Evolutionary conservation across 805 yeast species (phyloP).

Genomic region (Metschnikowia picachoensis): DNA sequence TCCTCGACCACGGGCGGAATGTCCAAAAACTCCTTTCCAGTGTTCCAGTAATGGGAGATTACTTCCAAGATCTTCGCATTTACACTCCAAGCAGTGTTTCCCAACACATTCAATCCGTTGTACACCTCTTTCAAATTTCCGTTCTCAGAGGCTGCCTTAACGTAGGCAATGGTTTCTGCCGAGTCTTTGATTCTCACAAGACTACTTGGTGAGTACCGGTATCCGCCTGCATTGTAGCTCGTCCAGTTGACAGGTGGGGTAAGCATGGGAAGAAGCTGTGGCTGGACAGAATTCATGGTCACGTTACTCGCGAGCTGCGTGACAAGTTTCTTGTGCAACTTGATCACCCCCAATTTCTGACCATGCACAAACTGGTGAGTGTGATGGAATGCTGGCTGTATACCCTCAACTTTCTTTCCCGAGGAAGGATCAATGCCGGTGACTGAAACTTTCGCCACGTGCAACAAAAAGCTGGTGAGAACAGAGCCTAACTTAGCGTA

Average conservation of each 20-base stretch:
- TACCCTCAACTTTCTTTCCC: constrained; percentile 58
- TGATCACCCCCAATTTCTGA: constrained; percentile 74
- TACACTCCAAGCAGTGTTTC: constrained; percentile 89
- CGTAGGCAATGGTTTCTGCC: constrained; percentile 85
- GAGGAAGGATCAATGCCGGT: constrained; percentile 79
- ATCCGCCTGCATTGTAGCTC: constrained; percentile 80
- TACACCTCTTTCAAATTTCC: constrained; percentile 64
- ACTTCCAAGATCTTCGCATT: constrained; percentile 67
- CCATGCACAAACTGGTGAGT: constrained; percentile 80
- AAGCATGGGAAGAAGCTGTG: constrained; percentile 90
- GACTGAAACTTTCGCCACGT: constrained; percentile 79
- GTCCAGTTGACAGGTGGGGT: constrained; percentile 90
- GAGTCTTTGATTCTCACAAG: constrained; percentile 78
- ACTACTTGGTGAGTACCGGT: constrained; percentile 56
- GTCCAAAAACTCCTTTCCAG: constrained; percentile 70
- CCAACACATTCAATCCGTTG: constrained; percentile 53
- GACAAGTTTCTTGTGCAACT: constrained; percentile 66
- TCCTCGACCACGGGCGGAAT: constrained; percentile 50
- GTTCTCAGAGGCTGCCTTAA: constrained; percentile 76
- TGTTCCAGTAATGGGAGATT: constrained; percentile 80
- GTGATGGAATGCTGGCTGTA: constrained; percentile 89
- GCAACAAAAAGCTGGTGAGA: constrained; percentile 67
- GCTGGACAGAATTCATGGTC: constrained; percentile 63
- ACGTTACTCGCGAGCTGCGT: constrained; percentile 64
- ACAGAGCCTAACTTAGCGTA: constrained; percentile 75